Conservation (phyloP, 805 yeast species). For the Ascoidea rubescens region DNA sequence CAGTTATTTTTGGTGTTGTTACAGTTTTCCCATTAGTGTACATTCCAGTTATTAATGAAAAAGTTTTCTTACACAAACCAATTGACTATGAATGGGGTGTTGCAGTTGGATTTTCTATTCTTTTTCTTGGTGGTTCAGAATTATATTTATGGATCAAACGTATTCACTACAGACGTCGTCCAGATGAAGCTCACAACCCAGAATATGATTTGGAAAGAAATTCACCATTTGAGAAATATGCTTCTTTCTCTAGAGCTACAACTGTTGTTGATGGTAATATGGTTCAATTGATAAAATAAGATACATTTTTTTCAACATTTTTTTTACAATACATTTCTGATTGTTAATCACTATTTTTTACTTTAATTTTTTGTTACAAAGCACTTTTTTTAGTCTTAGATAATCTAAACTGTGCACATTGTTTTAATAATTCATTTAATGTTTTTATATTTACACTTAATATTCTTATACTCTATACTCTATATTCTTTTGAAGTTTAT, state of each 20-base stretch:
- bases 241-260: constrained; percentile 40
- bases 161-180: constrained; percentile 27
- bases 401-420: too few species aligned
- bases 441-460: too few species aligned
- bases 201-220: constrained; percentile 49
- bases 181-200: constrained; percentile 33
- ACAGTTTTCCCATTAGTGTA: constrained; percentile 73
- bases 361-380: too few species aligned
- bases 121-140: constrained; percentile 51
- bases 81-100: constrained; percentile 77
- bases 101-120: constrained; percentile 41
- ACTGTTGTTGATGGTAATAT: constrained; percentile 19
- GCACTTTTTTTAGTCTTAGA: too few species aligned
- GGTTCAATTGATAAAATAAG: neutral
- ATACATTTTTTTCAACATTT: too few species aligned
- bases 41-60: constrained; percentile 74
- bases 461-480: too few species aligned
- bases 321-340: neutral
- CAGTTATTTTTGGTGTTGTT: constrained; percentile 53
- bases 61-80: constrained; percentile 59
- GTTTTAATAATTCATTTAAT: too few species aligned
- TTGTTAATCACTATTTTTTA: too few species aligned
- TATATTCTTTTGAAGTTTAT: too few species aligned
- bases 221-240: constrained; percentile 49
- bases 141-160: constrained; percentile 57